These are phyloP conservation scores for Ophiostoma sp. DNA, from an alignment of 2,329 filamentous ascomycete genomes.

Conservation along the genomic window DNA sequence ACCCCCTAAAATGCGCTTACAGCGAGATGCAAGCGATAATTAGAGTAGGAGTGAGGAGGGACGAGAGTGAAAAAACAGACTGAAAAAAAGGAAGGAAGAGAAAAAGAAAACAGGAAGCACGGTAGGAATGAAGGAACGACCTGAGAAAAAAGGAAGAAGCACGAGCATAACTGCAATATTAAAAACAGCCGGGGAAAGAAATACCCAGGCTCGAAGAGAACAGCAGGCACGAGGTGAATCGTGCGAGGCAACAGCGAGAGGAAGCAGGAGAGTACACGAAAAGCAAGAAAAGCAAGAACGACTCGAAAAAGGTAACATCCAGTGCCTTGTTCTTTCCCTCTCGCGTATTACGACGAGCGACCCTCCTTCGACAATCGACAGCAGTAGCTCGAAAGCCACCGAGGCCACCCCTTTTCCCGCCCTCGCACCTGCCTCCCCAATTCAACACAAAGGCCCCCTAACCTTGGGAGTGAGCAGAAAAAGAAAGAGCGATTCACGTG, in stretches of 20 bases:
- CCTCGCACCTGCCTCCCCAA: not conserved
- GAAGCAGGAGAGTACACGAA: not conserved
- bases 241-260: conserved; percentile 2
- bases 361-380: not conserved
- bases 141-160: not conserved
- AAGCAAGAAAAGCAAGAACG: conserved; percentile 1
- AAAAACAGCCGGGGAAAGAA: not conserved
- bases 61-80: not conserved
- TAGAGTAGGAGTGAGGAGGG: not conserved
- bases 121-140: not conserved
- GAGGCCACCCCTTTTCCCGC: conserved; percentile 9
- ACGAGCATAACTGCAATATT: conserved; percentile 3
- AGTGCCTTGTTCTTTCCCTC: not conserved
- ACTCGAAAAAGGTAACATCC: not conserved
- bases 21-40: not conserved
- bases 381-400: conserved; percentile 1
- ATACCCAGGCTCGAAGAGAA: not conserved
- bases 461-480: not conserved
- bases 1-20: conserved; percentile 13
- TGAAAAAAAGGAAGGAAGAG: not conserved
- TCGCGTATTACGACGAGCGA: not conserved
- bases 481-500: conserved; percentile 17
- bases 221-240: not conserved
- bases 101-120: not conserved
- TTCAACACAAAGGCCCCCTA: not conserved